Percentiles rank a stretch among this genome's conserved stretches.
phyloP scores from a whole-genome alignment of 768 basidiomycete genomes.

The Boletus reticulatus region DNA sequence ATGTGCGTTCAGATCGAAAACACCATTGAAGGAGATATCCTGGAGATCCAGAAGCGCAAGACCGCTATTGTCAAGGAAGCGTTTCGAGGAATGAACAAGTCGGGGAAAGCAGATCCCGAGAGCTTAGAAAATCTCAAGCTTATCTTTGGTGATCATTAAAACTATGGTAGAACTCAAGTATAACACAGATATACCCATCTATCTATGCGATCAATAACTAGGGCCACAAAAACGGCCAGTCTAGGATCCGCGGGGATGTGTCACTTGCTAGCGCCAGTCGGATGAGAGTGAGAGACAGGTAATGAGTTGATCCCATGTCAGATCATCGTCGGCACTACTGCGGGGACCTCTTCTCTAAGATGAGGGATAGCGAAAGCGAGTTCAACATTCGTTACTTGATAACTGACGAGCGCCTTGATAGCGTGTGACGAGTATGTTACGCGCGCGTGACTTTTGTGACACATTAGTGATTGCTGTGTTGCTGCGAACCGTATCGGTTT shows the following conservation, averaged over 20 bases:
- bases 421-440: constrained; percentile 29
- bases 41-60: constrained; percentile 83
- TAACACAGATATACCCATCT: too few species aligned
- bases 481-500: constrained; percentile 15
- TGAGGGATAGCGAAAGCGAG: too few species aligned
- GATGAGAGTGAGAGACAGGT: too few species aligned
- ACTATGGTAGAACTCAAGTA: background rate
- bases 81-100: constrained; percentile 55
- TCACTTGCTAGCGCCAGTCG: too few species aligned
- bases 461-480: constrained; percentile 15
- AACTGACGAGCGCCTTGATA: background rate
- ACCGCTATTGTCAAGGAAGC: constrained; percentile 85
- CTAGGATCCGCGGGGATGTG: too few species aligned
- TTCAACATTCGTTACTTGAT: too few species aligned
- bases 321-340: too few species aligned
- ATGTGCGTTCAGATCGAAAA: constrained; percentile 50
- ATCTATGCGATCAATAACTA: too few species aligned
- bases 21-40: constrained; percentile 78
- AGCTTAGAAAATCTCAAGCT: constrained; percentile 75
- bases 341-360: too few species aligned
- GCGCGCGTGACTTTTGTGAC: constrained; percentile 24
- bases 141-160: constrained; percentile 17
- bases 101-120: constrained; percentile 55
- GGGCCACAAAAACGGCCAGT: too few species aligned
- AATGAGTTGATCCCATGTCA: too few species aligned